Conservation (phyloP, 345 rosid genomes). For the Jatropha curcas region DNA sequence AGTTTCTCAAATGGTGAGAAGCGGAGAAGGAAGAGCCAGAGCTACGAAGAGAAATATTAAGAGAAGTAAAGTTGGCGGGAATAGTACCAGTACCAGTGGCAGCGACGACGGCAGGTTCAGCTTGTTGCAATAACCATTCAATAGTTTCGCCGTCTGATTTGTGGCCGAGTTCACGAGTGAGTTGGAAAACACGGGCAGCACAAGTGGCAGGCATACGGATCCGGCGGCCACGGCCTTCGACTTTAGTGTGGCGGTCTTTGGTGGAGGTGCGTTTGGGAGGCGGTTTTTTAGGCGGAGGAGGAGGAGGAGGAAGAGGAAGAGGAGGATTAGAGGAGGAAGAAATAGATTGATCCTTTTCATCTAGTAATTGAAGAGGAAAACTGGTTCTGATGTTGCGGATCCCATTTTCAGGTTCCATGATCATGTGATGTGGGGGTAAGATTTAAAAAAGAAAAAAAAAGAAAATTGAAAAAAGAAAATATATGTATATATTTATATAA, state of each 20-base stretch:
- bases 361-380: conserved; percentile 81
- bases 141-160: conserved; percentile 92
- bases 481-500: background rate
- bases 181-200: conserved; percentile 92
- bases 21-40: conserved; percentile 76
- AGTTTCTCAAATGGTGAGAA: conserved; percentile 55
- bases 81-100: conserved; percentile 96
- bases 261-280: conserved; percentile 73
- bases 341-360: conserved; percentile 27
- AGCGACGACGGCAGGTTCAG: conserved; percentile 86
- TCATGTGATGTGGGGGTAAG: conserved; percentile 36
- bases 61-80: conserved; percentile 88
- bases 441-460: too few relatives aligned
- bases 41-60: conserved; percentile 81
- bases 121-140: conserved; percentile 87
- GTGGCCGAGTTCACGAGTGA: conserved; percentile 87
- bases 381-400: conserved; percentile 63
- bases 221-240: conserved; percentile 94
- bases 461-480: too few relatives aligned
- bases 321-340: conserved; percentile 32
- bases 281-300: conserved; percentile 46
- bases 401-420: conserved; percentile 75
- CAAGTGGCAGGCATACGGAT: conserved; percentile 95
- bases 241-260: conserved; percentile 92
- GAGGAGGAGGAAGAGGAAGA: conserved; percentile 11